Conservation (phyloP, 352 stramenopile genomes). For the Thalassiosira delicatula region DNA sequence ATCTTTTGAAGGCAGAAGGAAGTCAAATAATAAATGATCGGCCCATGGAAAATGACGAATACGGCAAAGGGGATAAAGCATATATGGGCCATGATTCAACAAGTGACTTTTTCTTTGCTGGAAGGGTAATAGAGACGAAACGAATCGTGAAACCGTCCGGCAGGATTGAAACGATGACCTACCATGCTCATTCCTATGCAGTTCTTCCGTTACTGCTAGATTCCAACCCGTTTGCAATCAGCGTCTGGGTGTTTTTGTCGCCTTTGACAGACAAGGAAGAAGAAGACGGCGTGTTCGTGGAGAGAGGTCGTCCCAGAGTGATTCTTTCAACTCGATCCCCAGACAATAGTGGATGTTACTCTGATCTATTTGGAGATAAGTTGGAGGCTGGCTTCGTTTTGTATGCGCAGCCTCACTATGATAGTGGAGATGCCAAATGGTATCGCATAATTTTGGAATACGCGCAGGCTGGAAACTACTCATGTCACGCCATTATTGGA, state of each 20-base stretch:
- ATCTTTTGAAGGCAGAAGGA: no score
- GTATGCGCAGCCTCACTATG: constrained; percentile 52
- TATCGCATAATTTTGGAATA: constrained; percentile 55
- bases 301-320: constrained; percentile 28
- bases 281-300: constrained; percentile 4
- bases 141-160: constrained; percentile 6
- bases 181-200: constrained; percentile 41
- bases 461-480: constrained; percentile 8
- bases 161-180: constrained; percentile 18
- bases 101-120: constrained; percentile 49
- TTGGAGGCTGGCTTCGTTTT: constrained; percentile 33
- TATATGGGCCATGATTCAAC: constrained; percentile 54
- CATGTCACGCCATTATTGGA: constrained; percentile 37
- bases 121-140: constrained; percentile 19
- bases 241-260: constrained; percentile 49
- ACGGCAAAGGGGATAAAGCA: constrained; percentile 23
- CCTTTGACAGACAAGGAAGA: constrained; percentile 1
- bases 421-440: neutral
- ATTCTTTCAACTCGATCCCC: constrained; percentile 43
- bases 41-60: no score
- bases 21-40: no score
- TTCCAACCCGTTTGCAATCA: constrained; percentile 46
- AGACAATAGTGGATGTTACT: constrained; percentile 32
- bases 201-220: constrained; percentile 42
- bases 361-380: constrained; percentile 36